A percentile compares a stretch with the other conserved stretches of the same genome.
Conservation (phyloP, 345 rosid species). For the Punica granatum region DNA sequence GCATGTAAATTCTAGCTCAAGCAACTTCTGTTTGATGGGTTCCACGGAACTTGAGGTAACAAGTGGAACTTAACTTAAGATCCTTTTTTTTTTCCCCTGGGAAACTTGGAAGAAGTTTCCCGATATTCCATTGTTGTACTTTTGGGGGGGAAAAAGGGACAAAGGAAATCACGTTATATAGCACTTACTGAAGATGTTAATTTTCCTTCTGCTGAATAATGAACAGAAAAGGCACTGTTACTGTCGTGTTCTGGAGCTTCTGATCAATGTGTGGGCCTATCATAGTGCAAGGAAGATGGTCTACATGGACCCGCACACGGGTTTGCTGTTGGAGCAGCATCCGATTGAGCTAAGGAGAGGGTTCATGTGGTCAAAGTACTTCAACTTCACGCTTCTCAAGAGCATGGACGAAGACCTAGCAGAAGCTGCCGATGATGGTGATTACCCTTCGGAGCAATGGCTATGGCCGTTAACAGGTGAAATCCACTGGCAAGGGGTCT, state of each 20-base stretch:
- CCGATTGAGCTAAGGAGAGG: slow-evolving; percentile 50
- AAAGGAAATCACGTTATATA: neutral
- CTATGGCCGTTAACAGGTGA: slow-evolving; percentile 93
- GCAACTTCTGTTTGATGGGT: slow-evolving; percentile 48
- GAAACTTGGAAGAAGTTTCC: neutral
- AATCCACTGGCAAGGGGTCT: slow-evolving; percentile 96
- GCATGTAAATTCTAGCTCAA: slow-evolving; percentile 38
- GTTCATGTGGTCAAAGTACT: slow-evolving; percentile 73
- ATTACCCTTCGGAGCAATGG: slow-evolving; percentile 68
- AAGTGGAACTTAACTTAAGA: neutral
- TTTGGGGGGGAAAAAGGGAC: neutral
- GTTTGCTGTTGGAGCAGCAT: slow-evolving; percentile 72
- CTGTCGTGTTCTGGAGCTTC: slow-evolving; percentile 77
- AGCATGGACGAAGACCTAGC: slow-evolving; percentile 97
- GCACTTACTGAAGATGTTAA: neutral
- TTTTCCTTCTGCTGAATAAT: slow-evolving; percentile 11
- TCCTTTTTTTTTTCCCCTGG: neutral
- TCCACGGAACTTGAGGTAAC: slow-evolving; percentile 58
- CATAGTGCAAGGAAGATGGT: slow-evolving; percentile 87
- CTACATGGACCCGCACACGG: slow-evolving; percentile 71
- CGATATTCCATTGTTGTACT: neutral
- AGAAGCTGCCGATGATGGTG: slow-evolving; percentile 94
- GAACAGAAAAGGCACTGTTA: slow-evolving; percentile 79
- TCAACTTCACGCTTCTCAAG: slow-evolving; percentile 63
- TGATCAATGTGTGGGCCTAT: slow-evolving; percentile 93